Evolutionary conservation across 2,329 filamentous ascomycete genomes (phyloP).

Genomic region (Aspergillus japonicus): DNA sequence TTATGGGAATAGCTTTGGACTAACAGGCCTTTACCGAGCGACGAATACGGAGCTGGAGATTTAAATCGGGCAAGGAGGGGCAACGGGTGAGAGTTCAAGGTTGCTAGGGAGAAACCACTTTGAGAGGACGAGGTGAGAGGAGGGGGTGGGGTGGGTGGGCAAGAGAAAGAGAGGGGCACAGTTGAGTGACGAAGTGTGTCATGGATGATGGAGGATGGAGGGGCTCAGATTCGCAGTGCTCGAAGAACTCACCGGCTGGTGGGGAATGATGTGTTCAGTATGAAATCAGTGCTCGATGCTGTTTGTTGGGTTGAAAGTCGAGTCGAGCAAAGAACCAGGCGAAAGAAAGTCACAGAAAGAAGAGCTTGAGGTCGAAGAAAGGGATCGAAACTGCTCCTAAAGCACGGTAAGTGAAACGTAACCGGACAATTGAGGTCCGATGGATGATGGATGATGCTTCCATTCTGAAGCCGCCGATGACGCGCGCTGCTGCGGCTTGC

Average conservation of each 20-base stretch:
- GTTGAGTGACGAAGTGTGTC: background rate
- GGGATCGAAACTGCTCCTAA: background rate
- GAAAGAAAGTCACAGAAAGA: background rate
- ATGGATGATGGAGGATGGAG: conserved; percentile 18
- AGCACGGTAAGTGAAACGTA: background rate
- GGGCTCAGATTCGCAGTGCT: conserved; percentile 14
- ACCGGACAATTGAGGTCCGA: conserved; percentile 7
- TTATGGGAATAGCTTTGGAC: conserved; percentile 9
- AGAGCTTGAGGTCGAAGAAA: background rate
- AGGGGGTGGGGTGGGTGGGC: conserved; percentile 8
- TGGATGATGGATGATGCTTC: conserved; percentile 7
- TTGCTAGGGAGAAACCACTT: background rate
- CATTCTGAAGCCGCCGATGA: conserved; percentile 14
- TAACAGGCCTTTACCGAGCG: conserved; percentile 24
- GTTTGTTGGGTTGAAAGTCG: background rate
- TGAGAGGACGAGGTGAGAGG: background rate
- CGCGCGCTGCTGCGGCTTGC: background rate
- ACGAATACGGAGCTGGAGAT: conserved; percentile 25
- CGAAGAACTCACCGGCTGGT: conserved; percentile 38
- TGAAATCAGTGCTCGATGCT: conserved; percentile 28
- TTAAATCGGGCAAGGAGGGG: conserved; percentile 15
- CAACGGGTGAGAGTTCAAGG: conserved; percentile 1
- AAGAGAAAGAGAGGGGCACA: background rate
- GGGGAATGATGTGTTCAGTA: conserved; percentile 38
- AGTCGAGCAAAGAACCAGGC: conserved; percentile 1